phyloP scores from a whole-genome alignment of 1,139 yeast genomes.

The Hyphopichia wangnamkhiaoensis region DNA sequence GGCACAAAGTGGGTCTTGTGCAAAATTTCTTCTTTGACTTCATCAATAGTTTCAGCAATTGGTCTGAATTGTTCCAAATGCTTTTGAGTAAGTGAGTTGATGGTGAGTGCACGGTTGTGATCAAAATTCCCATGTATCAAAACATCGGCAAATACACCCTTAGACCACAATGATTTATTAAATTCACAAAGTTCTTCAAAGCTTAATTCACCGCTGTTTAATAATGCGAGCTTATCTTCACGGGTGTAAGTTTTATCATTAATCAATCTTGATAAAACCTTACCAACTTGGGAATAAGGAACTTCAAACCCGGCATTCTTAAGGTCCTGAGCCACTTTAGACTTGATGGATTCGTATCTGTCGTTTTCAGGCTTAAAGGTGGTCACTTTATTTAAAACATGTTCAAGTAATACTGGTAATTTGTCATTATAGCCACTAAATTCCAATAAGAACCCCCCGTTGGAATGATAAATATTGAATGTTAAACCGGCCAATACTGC shows the following conservation, averaged over 20 bases:
- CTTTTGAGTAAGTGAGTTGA: constrained; percentile 21
- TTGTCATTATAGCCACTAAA: constrained; percentile 86
- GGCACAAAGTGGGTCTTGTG: constrained; percentile 44
- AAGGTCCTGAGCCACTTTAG: constrained; percentile 59
- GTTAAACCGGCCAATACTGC: constrained; percentile 81
- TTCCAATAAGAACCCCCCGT: constrained; percentile 70
- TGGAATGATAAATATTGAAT: constrained; percentile 56
- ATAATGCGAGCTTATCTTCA: constrained; percentile 58
- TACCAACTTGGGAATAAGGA: constrained; percentile 76
- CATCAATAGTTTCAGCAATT: constrained; percentile 43
- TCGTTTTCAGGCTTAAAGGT: constrained; percentile 53
- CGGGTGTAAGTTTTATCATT: constrained; percentile 71
- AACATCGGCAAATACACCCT: constrained; percentile 62
- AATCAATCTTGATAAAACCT: constrained; percentile 58
- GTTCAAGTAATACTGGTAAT: constrained; percentile 58
- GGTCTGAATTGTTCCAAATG: constrained; percentile 25
- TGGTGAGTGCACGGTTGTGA: constrained; percentile 49
- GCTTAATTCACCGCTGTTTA: constrained; percentile 38
- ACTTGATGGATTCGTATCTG: constrained; percentile 69
- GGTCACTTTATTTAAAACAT: constrained; percentile 56
- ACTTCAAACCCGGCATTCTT: constrained; percentile 72
- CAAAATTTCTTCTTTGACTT: constrained; percentile 23
- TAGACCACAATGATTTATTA: constrained; percentile 41
- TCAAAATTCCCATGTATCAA: constrained; percentile 79
- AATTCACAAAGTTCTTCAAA: constrained; percentile 52